phyloP scores from a whole-genome alignment of 2,329 filamentous ascomycete genomes.

The Aspergillus sp. region DNA sequence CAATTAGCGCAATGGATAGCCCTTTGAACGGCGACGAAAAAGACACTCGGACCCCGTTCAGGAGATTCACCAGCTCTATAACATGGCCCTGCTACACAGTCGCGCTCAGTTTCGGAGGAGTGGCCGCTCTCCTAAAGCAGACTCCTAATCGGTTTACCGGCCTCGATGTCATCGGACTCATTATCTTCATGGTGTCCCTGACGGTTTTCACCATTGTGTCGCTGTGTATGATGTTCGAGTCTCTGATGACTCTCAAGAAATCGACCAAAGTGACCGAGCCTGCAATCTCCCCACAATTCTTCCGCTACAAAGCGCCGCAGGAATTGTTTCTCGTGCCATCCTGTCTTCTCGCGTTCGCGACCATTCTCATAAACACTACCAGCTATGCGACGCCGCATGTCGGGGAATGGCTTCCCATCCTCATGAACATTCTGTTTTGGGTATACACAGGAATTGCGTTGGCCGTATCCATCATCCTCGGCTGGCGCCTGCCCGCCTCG shows the following conservation, averaged over 20 bases:
- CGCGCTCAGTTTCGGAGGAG: background rate
- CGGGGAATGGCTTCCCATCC: background rate
- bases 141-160: background rate
- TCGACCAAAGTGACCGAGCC: background rate
- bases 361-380: background rate
- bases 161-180: background rate
- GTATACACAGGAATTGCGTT: background rate
- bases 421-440: background rate
- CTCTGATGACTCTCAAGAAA: background rate
- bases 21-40: background rate
- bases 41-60: background rate
- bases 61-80: background rate
- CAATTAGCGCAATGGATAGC: background rate
- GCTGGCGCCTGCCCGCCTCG: background rate
- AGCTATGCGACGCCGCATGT: background rate
- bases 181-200: background rate
- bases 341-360: background rate
- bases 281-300: background rate
- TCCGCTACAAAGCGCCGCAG: background rate
- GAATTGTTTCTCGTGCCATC: background rate
- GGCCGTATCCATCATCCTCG: background rate
- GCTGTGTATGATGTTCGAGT: background rate
- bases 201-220: background rate
- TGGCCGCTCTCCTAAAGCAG: background rate
- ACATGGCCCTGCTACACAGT: background rate